Percentiles rank a stretch among this genome's conserved stretches.
Conservation (phyloP, 495 filamentous ascomycete species). For the Lepraria neglecta region DNA sequence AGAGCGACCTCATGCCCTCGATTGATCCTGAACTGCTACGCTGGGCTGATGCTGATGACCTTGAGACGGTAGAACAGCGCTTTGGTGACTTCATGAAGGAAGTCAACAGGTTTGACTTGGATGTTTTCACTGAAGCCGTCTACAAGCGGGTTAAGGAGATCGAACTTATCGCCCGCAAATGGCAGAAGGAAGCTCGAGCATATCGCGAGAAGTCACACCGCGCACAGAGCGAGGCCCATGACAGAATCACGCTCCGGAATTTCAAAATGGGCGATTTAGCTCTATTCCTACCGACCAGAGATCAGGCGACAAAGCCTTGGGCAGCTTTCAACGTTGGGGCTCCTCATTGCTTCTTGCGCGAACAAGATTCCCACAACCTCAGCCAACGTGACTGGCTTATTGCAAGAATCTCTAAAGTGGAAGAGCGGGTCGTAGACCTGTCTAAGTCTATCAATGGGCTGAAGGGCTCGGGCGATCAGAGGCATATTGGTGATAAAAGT, state of each 20-base stretch:
- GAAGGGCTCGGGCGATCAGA: slow-evolving; percentile 47
- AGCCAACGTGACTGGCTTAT: slow-evolving; percentile 84
- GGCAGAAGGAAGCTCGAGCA: slow-evolving; percentile 75
- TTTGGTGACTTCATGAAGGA: slow-evolving; percentile 66
- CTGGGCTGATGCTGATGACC: slow-evolving; percentile 68
- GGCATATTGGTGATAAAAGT: slow-evolving; percentile 47
- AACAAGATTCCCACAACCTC: slow-evolving; percentile 83
- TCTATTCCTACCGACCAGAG: slow-evolving; percentile 88
- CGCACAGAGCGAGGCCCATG: slow-evolving; percentile 80
- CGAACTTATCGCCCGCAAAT: slow-evolving; percentile 82
- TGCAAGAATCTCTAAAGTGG: slow-evolving; percentile 84
- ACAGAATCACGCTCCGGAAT: slow-evolving; percentile 92
- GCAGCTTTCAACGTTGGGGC: slow-evolving; percentile 96
- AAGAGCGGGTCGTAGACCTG: slow-evolving; percentile 89
- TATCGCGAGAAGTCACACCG: slow-evolving; percentile 85
- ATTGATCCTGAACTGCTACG: slow-evolving; percentile 60
- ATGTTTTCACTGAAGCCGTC: slow-evolving; percentile 72
- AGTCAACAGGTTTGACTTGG: slow-evolving; percentile 70
- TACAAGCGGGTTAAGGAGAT: slow-evolving; percentile 83
- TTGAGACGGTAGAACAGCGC: slow-evolving; percentile 58
- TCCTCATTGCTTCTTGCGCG: slow-evolving; percentile 92
- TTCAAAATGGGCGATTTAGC: slow-evolving; percentile 97
- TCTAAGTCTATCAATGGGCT: slow-evolving; percentile 59
- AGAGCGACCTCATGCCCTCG: slow-evolving; percentile 36
- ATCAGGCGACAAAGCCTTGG: slow-evolving; percentile 91